Percentiles rank a stretch among this genome's conserved stretches.
Evolutionary conservation across 2,329 filamentous ascomycete genomes (phyloP).

Genomic region (Emericellopsis cladophorae): DNA sequence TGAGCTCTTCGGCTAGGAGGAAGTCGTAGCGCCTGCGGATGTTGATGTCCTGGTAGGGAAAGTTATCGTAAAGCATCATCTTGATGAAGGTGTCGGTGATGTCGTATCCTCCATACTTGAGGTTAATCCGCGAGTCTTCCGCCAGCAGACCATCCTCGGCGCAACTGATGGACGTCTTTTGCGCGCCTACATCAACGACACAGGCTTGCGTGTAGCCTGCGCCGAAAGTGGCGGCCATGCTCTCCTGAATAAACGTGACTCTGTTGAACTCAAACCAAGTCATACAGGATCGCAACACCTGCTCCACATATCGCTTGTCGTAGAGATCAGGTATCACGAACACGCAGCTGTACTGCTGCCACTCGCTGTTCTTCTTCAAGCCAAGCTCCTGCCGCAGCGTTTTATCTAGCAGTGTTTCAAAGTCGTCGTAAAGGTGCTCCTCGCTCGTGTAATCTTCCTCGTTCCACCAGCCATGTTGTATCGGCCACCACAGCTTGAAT

Average conservation of each 20-base stretch:
- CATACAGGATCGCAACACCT: slow-evolving; percentile 73
- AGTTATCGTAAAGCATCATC: slow-evolving; percentile 95
- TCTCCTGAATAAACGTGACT: slow-evolving; percentile 92
- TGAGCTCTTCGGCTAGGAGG: slow-evolving; percentile 85
- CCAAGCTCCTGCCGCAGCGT: slow-evolving; percentile 78
- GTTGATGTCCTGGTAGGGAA: slow-evolving; percentile 93
- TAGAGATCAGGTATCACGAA: slow-evolving; percentile 95
- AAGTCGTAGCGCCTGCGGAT: slow-evolving; percentile 84
- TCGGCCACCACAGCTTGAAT: slow-evolving; percentile 88
- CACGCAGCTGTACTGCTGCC: slow-evolving; percentile 89
- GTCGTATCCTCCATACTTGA: slow-evolving; percentile 88
- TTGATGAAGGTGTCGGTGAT: slow-evolving; percentile 91
- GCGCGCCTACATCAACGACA: slow-evolving; percentile 90
- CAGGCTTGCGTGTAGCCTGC: slow-evolving; percentile 90
- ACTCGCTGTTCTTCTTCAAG: slow-evolving; percentile 63
- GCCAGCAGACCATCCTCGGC: slow-evolving; percentile 93
- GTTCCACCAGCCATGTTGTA: slow-evolving; percentile 77
- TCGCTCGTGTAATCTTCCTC: slow-evolving; percentile 77
- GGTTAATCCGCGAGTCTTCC: slow-evolving; percentile 86
- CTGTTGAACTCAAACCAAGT: slow-evolving; percentile 80
- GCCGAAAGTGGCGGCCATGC: slow-evolving; percentile 85
- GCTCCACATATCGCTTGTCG: slow-evolving; percentile 83
- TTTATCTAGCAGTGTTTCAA: slow-evolving; percentile 76
- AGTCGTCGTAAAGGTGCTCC: slow-evolving; percentile 72
- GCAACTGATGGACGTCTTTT: slow-evolving; percentile 95